Base-by-base conservation (phyloP, 257 asterid species). In the Solanum bukasovii region DNA sequence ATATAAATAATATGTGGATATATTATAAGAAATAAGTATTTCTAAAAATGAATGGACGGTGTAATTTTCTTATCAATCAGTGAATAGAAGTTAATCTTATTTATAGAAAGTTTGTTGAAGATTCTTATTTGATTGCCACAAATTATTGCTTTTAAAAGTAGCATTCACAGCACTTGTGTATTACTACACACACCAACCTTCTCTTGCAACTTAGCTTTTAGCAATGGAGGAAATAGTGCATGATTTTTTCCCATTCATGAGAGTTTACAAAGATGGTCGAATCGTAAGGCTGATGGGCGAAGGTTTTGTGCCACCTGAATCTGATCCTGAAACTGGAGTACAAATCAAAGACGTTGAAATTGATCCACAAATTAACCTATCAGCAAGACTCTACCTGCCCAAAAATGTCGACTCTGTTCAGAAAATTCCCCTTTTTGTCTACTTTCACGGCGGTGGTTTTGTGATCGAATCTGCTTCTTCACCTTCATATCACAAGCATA, bases 401-500 rank as follows among this genome's bases (percentile, higher is more conserved):
- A 63, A 59, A 23, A 61, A 72, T 81, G 44, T 91, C 37, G n/a
- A 44, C 14, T 81, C 90, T 3, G 84, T 38, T 27, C 49, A 59
- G 0, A 93, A 93, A 72, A 94, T 92, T 9, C 96, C 98, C 0
- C 88, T 94, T 0, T 37, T 93, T 0, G 87, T 95, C 81, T 95
- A 94, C 92, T 91, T 90, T 52, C 98, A 94, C 61, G 98, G 97
- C 13, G 98, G 98, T 5, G 97, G 75, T 3, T 95, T 95, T 38
- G 23, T 89, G 13, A 18, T 89, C 1, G 90, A 86, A 33, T 93
- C 98, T 9, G 91, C 97, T 65, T 94, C 88, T 90, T 87, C 92
- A 5, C 87, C 91, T 1, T 40, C 83, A 2, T 91, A 93, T 85
- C 92, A 93, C 77, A 85, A 84, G 3, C 88, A 89, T 89, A 13